These are phyloP conservation scores for Umbelopsis sp. DNA, from an alignment of 192 early-diverging fungal species.

Conservation along the genomic window DNA sequence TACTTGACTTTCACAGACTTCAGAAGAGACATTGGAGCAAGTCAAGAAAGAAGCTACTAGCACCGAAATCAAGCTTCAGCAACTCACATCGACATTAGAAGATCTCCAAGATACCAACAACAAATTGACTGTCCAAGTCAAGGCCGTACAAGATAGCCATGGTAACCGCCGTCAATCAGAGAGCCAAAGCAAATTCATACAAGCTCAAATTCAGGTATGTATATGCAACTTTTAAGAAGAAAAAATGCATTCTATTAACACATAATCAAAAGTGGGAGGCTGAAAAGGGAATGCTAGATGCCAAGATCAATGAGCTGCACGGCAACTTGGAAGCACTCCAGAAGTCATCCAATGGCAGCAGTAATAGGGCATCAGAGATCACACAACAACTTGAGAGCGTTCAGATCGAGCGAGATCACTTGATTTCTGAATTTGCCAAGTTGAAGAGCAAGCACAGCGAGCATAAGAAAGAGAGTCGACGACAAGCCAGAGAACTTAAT, in stretches of 20 bases:
- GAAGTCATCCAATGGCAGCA: neutral
- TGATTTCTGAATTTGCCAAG: neutral
- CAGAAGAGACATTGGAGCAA: neutral
- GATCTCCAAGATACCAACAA: constrained; percentile 4
- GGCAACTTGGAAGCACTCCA: neutral
- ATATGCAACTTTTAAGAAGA: neutral
- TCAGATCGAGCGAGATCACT: neutral
- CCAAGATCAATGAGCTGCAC: neutral
- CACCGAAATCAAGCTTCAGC: constrained; percentile 8
- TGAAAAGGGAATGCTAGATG: neutral
- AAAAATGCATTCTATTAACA: neutral
- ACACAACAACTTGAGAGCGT: neutral
- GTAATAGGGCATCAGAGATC: neutral
- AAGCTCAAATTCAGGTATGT: neutral
- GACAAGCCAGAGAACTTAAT: constrained; percentile 3
- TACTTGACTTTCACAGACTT: neutral
- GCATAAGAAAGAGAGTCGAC: constrained; percentile 7
- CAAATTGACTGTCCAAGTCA: constrained; percentile 18
- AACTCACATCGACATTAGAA: neutral
- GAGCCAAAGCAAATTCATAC: neutral
- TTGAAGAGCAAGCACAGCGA: constrained; percentile 10
- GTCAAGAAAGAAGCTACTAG: constrained; percentile 2
- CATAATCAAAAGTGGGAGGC: neutral
- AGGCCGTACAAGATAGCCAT: constrained; percentile 10
- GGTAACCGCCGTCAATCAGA: neutral